Base-by-base conservation (phyloP, 768 basidiomycete genomes). In the Calocera cornea region DNA sequence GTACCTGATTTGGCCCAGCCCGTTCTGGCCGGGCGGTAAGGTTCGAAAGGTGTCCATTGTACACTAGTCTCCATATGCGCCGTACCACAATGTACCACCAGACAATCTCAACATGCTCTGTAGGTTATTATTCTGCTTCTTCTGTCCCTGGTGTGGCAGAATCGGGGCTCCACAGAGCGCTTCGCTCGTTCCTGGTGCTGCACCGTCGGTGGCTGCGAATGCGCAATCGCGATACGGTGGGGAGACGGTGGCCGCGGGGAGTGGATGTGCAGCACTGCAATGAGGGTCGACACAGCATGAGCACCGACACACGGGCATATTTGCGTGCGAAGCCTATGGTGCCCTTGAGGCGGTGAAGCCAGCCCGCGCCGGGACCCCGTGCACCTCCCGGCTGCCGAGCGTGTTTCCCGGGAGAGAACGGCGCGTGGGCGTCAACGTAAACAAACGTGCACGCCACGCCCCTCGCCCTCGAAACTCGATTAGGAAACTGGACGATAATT, bases 261-360 rank as follows among this genome's bases (percentile, higher is more conserved):
- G 54, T 60, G 54, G 54, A 60, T 60, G 54, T 60, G 54, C 54
- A 60, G 54, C 54, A 60, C 54, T 33, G 54, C 54, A 60, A 60
- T 60, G 54, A 60, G 54, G 54, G 54, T 60, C 27, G 27, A 22
- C 54, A 60, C 54, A 60, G 44, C 44, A 47, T 47, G 44, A 19
- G 24, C 44, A 17, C 19, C 44, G 44, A 17, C 44, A 24, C 44
- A 24, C 24, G 44, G 44, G 24, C 44, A 47, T 17, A 19, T 3
- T 17, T 17, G 7, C 5, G 16, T 17, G 24, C 3, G 54, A 60
- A 27, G 54, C 27, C 16, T 16, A 27, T 33, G 54, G 27, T 19
- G 54, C 54, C 54, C 54, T 27, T 60, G 54, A 60, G 54, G 54
- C 54, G 31, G 54, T 60, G 54, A 60, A 60, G 24, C 54, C 14